Base-by-base conservation (phyloP, 345 rosid genomes). In the Arabidopsis suecica region DNA sequence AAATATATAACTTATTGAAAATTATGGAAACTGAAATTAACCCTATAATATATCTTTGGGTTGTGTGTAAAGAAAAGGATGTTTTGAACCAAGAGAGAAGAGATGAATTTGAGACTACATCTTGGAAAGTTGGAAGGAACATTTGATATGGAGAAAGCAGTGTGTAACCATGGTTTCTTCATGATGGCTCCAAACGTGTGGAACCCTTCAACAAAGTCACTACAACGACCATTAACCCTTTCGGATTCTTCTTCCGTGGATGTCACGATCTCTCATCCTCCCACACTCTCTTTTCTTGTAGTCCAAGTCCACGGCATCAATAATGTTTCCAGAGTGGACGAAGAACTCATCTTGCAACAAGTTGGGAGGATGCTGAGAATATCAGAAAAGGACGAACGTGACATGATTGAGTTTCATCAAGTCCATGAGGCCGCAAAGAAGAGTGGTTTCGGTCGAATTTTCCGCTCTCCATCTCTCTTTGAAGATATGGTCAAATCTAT, bases 161-260 rank as follows among this genome's bases (percentile, higher is more conserved):
- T 84, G 7, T 84, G 90, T 65, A 86, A 84, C 47, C 90, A 87
- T 53, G 88, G 88, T 0, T 85, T 79, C 23, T 85, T 83, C 58
- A 87, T 85, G 88, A 85, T 85, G 88, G 73, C 86, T 63, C 88
- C 87, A 2, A 85, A 87, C 9, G 41, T 50, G 0, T 85, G 87
- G 88, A 37, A 64, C 18, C 78, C 86, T 6, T 49, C 71, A 14
- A 41, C 71, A 10, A 78, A 79, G 38, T 83, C 86, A 16, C 66
- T 85, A 0, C 49, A 16, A 1, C 83, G 88, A 2, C 91, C 88
- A 1, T 56, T 83, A 18, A 68, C 65, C 0, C 77, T 83, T 3
- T 51, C 75, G 0, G 30, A 82, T 9, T 78, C 64, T 1, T 13
- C 56, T 13, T 81, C 83, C 2, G 40, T 74, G 7, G 20, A 23